A percentile compares a stretch with the other conserved stretches of the same genome.
These are phyloP conservation scores for Mycena albidolilacea DNA, from an alignment of 768 basidiomycete species.

Conservation along the genomic window DNA sequence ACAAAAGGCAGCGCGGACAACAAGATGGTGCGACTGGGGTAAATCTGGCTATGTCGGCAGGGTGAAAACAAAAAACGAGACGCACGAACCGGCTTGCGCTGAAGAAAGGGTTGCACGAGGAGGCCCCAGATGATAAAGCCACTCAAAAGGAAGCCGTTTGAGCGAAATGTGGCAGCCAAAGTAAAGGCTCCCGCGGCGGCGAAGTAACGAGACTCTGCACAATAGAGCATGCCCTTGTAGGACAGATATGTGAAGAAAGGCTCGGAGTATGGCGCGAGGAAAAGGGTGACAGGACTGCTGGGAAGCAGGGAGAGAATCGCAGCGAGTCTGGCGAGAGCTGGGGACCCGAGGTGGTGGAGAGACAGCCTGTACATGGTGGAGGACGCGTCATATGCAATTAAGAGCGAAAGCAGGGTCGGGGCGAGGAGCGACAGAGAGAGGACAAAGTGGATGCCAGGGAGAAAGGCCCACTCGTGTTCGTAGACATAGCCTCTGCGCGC, in stretches of 20 bases:
- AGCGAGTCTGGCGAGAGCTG: constrained; percentile 72
- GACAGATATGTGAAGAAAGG: constrained; percentile 89
- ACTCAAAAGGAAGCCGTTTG: constrained; percentile 83
- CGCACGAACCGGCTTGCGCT: constrained; percentile 49
- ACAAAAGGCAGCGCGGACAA: constrained; percentile 64
- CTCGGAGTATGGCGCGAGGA: constrained; percentile 84
- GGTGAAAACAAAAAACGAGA: constrained; percentile 5
- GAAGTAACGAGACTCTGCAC: constrained; percentile 65
- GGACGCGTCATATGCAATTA: constrained; percentile 59
- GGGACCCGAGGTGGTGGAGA: constrained; percentile 66
- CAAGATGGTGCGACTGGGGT: constrained; percentile 47
- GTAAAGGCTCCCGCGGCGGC: constrained; percentile 73
- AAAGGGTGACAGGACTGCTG: constrained; percentile 83
- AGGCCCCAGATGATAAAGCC: constrained; percentile 87
- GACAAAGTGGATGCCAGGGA: constrained; percentile 76
- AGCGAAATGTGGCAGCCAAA: constrained; percentile 76
- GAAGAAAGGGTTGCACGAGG: constrained; percentile 67
- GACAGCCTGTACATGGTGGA: constrained; percentile 72
- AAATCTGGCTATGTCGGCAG: constrained; percentile 49
- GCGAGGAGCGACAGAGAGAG: constrained; percentile 53
- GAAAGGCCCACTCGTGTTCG: constrained; percentile 93
- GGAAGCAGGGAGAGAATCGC: constrained; percentile 82
- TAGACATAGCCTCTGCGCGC: constrained; percentile 70
- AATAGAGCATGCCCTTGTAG: constrained; percentile 80
- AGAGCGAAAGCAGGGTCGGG: constrained; percentile 50